These are phyloP conservation scores for Boletus pseudo-olivaceus DNA, from an alignment of 768 basidiomycete genomes.

Conservation along the genomic window DNA sequence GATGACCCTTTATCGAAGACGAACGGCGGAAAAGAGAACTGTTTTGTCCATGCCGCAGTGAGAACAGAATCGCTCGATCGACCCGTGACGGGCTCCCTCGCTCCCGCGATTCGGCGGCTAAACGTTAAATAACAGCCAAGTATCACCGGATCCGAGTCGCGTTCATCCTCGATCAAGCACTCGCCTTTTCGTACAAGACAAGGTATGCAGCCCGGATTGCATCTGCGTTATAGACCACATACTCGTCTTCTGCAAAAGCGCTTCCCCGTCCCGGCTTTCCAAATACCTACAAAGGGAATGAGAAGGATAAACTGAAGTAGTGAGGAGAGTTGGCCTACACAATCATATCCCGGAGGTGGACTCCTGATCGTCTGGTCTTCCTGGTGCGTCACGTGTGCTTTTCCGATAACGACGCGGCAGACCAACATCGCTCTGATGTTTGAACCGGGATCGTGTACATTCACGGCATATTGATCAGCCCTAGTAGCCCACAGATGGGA, in stretches of 20 bases:
- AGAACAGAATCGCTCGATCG: too few species aligned
- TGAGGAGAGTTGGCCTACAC: conserved; percentile 10
- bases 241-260: conserved; percentile 21
- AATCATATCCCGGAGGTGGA: conserved; percentile 20
- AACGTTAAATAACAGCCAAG: too few species aligned
- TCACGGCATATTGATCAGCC: conserved; percentile 16
- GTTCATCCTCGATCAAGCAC: too few species aligned
- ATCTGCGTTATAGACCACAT: conserved; percentile 23
- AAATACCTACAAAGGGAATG: conserved; percentile 9
- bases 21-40: too few species aligned
- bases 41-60: too few species aligned
- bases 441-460: conserved; percentile 5
- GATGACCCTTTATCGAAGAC: too few species aligned
- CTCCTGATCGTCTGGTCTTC: conserved; percentile 12
- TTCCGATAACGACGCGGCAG: conserved; percentile 24
- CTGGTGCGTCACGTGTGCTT: not conserved
- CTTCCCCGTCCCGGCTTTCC: conserved; percentile 10
- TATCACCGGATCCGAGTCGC: not conserved
- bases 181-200: conserved; percentile 15
- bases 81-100: too few species aligned
- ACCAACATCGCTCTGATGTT: conserved; percentile 19
- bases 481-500: conserved; percentile 12
- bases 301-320: not conserved
- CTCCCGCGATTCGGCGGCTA: too few species aligned
- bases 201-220: conserved; percentile 27